Conservation (phyloP, 176 grass and related monocot species). For the Hordeum vulgare region MorexV3_pseudomolecules_assembly NC_058521.1:30866376-30866875, state of each 20-base stretch:
- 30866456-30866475: neutral
- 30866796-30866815: neutral
- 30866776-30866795: neutral
- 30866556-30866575: neutral
- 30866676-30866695: neutral
- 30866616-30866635: neutral
- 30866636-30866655: neutral
- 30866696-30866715: neutral
- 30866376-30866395: neutral
- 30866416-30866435: neutral
- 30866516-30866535: neutral
- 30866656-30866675: neutral
- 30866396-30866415: neutral
- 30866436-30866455: neutral
- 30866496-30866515: neutral
- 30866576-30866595: neutral
- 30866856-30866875: slow-evolving; percentile 3
- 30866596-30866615: neutral
- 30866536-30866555: neutral
- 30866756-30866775: neutral
- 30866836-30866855: neutral
- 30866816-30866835: neutral
- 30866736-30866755: neutral
- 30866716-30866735: neutral
- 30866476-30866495: neutral